Evolutionary conservation across 768 basidiomycete species (phyloP).

Genomic region (Tylopilus plumbeoviolaceoides): DNA sequence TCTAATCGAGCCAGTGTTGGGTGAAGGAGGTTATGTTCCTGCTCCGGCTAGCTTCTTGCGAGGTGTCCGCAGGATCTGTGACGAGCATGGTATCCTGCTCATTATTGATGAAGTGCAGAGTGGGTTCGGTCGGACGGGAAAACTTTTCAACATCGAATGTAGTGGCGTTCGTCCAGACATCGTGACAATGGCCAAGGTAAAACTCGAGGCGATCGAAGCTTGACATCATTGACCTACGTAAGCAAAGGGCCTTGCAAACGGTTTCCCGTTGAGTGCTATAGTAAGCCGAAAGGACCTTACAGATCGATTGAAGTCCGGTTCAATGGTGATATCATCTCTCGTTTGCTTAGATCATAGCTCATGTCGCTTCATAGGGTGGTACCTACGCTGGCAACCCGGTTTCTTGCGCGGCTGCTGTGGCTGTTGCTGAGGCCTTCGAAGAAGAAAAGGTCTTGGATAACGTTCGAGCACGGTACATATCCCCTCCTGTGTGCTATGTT

Average conservation of each 20-base stretch:
- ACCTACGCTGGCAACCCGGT: slow-evolving; percentile 94
- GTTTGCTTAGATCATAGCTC: neutral
- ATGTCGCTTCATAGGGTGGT: slow-evolving; percentile 52
- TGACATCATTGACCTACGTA: slow-evolving; percentile 5
- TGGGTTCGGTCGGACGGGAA: slow-evolving; percentile 87
- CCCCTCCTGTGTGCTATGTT: neutral
- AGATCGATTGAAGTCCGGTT: slow-evolving; percentile 73
- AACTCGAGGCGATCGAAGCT: neutral
- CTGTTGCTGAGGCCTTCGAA: slow-evolving; percentile 70
- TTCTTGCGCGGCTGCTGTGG: slow-evolving; percentile 85
- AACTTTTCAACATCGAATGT: slow-evolving; percentile 76
- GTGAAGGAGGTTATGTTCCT: slow-evolving; percentile 94
- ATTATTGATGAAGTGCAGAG: slow-evolving; percentile 87
- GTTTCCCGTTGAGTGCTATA: slow-evolving; percentile 89
- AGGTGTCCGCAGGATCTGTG: slow-evolving; percentile 81
- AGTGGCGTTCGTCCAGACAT: slow-evolving; percentile 87
- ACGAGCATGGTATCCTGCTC: slow-evolving; percentile 79
- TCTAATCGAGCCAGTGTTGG: slow-evolving; percentile 87
- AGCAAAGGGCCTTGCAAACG: slow-evolving; percentile 74
- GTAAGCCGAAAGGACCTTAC: slow-evolving; percentile 78
- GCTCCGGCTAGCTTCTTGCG: slow-evolving; percentile 77
- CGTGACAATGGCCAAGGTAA: slow-evolving; percentile 81
- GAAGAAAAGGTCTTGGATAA: slow-evolving; percentile 83
- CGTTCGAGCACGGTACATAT: slow-evolving; percentile 59
- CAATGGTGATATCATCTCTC: slow-evolving; percentile 49